Percentiles rank a stretch among this genome's conserved stretches.
Conservation (phyloP, 2,329 filamentous ascomycete species). For the Lojkania enalia region DNA sequence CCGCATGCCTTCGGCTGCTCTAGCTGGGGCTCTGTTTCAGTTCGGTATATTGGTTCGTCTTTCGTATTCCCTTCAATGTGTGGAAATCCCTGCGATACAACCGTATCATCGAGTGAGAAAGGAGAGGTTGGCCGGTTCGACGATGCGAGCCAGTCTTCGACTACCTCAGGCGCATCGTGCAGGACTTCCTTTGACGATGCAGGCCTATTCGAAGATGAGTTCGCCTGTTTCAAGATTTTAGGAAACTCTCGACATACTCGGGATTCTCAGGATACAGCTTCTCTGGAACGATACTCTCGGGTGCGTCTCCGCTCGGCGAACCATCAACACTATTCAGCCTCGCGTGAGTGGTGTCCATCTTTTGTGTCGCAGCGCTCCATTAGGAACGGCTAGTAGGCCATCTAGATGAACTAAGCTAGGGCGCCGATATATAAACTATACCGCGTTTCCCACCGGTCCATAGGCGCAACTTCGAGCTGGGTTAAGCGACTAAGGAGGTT, state of each 20-base stretch:
- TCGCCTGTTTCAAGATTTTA: too few species aligned
- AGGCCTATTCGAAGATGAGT: constrained; percentile 16
- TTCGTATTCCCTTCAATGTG: constrained; percentile 17
- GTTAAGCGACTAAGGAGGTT: not conserved
- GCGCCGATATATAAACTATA: not conserved
- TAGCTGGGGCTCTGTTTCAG: constrained; percentile 8
- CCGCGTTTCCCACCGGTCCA: not conserved
- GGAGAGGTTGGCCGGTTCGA: constrained; percentile 11
- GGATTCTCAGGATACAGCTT: constrained; percentile 12
- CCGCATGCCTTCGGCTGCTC: constrained; percentile 14
- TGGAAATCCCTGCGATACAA: constrained; percentile 16
- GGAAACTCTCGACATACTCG: not conserved
- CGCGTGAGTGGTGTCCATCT: constrained; percentile 17
- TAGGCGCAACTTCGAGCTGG: not conserved
- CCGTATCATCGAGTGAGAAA: constrained; percentile 17
- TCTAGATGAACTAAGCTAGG: not conserved
- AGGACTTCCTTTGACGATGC: constrained; percentile 22
- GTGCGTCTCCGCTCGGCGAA: constrained; percentile 17
- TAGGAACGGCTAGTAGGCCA: not conserved
- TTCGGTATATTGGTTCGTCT: constrained; percentile 8
- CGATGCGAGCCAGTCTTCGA: constrained; percentile 10
- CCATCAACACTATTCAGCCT: constrained; percentile 4
- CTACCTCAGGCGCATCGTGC: constrained; percentile 21
- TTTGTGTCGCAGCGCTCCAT: constrained; percentile 2
- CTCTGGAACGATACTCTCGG: constrained; percentile 8